phyloP scores from a whole-genome alignment of 2,329 filamentous ascomycete species.

The Fusarium subtropicale region DNA sequence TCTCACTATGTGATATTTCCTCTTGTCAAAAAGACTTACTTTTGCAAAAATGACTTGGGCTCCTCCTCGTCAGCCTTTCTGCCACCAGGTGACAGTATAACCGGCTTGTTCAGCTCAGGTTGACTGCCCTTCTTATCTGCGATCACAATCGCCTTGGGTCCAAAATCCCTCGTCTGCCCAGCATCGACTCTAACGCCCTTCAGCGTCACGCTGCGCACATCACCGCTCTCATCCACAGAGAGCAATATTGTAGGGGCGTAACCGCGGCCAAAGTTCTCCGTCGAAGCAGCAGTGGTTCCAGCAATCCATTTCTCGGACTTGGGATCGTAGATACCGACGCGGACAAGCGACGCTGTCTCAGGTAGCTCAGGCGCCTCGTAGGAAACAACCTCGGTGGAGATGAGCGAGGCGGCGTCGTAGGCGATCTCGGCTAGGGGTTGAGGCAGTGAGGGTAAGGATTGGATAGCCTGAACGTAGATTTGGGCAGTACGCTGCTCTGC shows the following conservation, averaged over 20 bases:
- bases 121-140: conserved; percentile 62
- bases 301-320: conserved; percentile 61
- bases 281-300: conserved; percentile 66
- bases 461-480: conserved; percentile 66
- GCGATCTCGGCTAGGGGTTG: conserved; percentile 66
- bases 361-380: conserved; percentile 69
- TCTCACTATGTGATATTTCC: not conserved
- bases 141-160: conserved; percentile 67
- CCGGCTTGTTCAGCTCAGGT: conserved; percentile 71
- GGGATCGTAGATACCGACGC: conserved; percentile 68
- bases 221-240: conserved; percentile 59
- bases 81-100: conserved; percentile 70
- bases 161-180: conserved; percentile 73
- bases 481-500: conserved; percentile 60
- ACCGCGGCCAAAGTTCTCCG: conserved; percentile 70
- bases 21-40: conserved; percentile 59
- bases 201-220: conserved; percentile 62
- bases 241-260: conserved; percentile 69
- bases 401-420: conserved; percentile 62
- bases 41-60: conserved; percentile 75
- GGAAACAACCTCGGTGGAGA: conserved; percentile 60
- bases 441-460: conserved; percentile 50
- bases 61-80: conserved; percentile 65
- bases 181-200: conserved; percentile 72
- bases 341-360: conserved; percentile 61